These are phyloP conservation scores for Fusarium sp. DNA, from an alignment of 2,329 filamentous ascomycete genomes.

Conservation along the genomic window DNA sequence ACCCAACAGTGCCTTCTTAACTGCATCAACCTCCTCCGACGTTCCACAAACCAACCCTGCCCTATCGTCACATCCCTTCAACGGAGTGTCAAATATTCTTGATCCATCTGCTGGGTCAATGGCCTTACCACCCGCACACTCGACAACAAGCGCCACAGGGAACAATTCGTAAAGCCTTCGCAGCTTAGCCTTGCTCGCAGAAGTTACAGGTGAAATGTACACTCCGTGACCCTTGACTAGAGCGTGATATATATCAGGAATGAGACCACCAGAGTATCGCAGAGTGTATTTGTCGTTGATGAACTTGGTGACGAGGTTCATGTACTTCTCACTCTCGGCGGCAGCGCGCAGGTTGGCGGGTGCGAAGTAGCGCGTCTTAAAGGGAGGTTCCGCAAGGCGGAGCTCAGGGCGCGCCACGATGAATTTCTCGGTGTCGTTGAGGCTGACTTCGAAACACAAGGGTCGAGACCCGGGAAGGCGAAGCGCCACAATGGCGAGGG, in stretches of 20 bases:
- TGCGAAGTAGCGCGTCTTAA: conserved; percentile 71
- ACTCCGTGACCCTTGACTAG: conserved; percentile 74
- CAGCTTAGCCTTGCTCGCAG: conserved; percentile 68
- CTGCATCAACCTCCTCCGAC: conserved; percentile 62
- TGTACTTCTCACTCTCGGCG: conserved; percentile 65
- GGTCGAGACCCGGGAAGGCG: conserved; percentile 59
- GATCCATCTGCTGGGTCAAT: conserved; percentile 64
- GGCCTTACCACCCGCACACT: conserved; percentile 72
- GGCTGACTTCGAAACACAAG: conserved; percentile 67
- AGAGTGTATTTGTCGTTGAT: conserved; percentile 71
- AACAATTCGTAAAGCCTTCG: conserved; percentile 72
- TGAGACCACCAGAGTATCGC: conserved; percentile 72
- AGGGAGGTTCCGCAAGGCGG: conserved; percentile 56
- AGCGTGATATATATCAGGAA: conserved; percentile 73
- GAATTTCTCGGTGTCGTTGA: conserved; percentile 51
- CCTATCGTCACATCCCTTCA: conserved; percentile 64
- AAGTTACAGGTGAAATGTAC: conserved; percentile 71
- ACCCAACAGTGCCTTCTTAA: conserved; percentile 41
- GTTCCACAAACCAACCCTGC: conserved; percentile 68
- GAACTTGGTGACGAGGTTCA: conserved; percentile 64
- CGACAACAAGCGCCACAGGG: conserved; percentile 72
- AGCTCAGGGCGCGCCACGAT: conserved; percentile 61
- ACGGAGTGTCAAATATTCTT: conserved; percentile 58
- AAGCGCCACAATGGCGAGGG: conserved; percentile 69
- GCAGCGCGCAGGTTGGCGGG: conserved; percentile 74